phyloP scores from a whole-genome alignment of 1,139 yeast genomes.

The Blastobotrys aristatus region DNA sequence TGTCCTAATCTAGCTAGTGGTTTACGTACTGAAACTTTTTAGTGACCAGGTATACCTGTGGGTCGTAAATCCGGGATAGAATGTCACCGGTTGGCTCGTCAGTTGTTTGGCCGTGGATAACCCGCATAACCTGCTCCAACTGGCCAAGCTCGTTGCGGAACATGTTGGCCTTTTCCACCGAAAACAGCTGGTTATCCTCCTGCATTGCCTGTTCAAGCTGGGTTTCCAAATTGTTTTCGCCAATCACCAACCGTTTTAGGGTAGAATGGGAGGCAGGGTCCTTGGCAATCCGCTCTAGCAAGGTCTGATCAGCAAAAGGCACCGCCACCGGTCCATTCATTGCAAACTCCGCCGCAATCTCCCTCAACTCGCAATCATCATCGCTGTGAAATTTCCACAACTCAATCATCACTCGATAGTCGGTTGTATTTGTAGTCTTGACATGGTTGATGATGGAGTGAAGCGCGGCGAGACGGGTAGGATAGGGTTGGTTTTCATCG shows the following conservation, averaged over 20 bases:
- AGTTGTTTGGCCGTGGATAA: neutral
- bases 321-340: constrained; percentile 28
- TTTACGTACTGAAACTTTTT: neutral
- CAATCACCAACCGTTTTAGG: neutral
- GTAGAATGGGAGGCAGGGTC: neutral
- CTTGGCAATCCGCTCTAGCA: constrained; percentile 12
- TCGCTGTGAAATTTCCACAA: constrained; percentile 48
- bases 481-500: constrained; percentile 43
- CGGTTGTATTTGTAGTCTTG: constrained; percentile 3
- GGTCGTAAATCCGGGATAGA: neutral
- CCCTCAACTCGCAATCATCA: constrained; percentile 46
- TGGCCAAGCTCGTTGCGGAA: constrained; percentile 37
- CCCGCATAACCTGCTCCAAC: constrained; percentile 2
- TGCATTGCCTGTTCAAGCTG: constrained; percentile 20
- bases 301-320: constrained; percentile 24
- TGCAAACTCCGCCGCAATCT: constrained; percentile 22
- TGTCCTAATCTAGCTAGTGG: no score
- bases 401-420: constrained; percentile 25
- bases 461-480: constrained; percentile 46
- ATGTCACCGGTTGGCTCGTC: neutral
- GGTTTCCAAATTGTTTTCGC: constrained; percentile 7
- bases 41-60: neutral
- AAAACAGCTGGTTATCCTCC: constrained; percentile 39
- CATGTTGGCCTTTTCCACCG: constrained; percentile 49
- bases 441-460: constrained; percentile 40